Percentiles rank a stretch among this genome's conserved stretches.
Conservation (phyloP, 164 flowering plant species). For the Liriodendron chinense region DNA sequence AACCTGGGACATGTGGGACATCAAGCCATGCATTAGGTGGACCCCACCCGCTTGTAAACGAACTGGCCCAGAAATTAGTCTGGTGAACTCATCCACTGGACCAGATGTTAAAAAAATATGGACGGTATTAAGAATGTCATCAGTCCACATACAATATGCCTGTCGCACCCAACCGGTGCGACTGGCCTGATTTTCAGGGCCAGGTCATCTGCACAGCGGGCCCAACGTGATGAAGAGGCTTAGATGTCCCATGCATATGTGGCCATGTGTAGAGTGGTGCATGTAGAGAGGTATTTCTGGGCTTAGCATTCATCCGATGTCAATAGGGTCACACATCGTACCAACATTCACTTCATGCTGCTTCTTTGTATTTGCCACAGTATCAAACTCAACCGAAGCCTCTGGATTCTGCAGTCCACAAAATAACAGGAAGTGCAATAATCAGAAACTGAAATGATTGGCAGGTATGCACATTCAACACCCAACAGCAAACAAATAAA, state of each 20-base stretch:
- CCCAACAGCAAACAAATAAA: not conserved
- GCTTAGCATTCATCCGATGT: not conserved
- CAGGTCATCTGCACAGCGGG: not conserved
- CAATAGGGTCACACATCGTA: slow-evolving; percentile 26
- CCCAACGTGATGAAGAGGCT: not conserved
- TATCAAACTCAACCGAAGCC: slow-evolving; percentile 81
- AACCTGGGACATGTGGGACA: not conserved
- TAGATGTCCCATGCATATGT: not conserved
- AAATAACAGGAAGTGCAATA: not conserved
- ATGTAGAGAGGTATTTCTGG: not conserved
- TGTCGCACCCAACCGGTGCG: not conserved
- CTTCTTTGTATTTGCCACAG: slow-evolving; percentile 73
- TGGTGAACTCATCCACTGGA: no score
- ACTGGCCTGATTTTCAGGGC: not conserved
- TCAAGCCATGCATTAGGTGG: not conserved
- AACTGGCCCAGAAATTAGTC: not conserved
- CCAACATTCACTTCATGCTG: slow-evolving; percentile 96
- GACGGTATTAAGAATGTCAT: not conserved
- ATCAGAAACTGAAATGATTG: not conserved
- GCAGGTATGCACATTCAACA: not conserved
- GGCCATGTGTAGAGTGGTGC: not conserved
- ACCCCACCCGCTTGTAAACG: not conserved
- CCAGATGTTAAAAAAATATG: no score
- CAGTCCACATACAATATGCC: not conserved
- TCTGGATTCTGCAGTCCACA: slow-evolving; percentile 67